phyloP scores from a whole-genome alignment of 352 stramenopile genomes.

The Phytophthora nicotianae region DNA sequence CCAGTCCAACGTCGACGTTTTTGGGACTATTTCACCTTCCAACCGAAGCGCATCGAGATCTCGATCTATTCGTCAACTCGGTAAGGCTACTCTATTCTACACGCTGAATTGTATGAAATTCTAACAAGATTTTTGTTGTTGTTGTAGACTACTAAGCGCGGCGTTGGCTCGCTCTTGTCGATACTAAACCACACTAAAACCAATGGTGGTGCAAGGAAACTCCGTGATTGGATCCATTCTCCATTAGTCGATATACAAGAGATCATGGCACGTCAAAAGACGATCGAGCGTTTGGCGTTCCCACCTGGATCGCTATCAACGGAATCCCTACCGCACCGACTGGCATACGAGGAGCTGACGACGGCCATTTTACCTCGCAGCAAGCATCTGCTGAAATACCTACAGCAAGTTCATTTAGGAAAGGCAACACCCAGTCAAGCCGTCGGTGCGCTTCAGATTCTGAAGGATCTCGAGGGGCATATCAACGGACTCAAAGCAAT shows the following conservation, averaged over 20 bases:
- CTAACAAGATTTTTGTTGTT: not conserved
- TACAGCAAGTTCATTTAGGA: constrained; percentile 37
- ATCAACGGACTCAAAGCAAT: constrained; percentile 12
- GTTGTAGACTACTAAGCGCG: constrained; percentile 35
- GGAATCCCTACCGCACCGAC: constrained; percentile 25
- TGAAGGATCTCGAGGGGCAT: constrained; percentile 27
- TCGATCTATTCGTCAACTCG: constrained; percentile 51
- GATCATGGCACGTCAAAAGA: constrained; percentile 35
- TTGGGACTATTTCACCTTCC: constrained; percentile 28
- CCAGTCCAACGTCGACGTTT: constrained; percentile 1
- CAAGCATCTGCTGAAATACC: constrained; percentile 29
- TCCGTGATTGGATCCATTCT: constrained; percentile 38
- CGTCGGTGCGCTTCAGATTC: constrained; percentile 24
- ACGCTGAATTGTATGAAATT: not conserved
- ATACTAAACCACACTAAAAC: constrained; percentile 47
- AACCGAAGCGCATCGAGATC: constrained; percentile 33
- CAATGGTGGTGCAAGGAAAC: constrained; percentile 31
- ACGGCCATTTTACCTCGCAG: constrained; percentile 24
- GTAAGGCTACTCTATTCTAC: constrained; percentile 14
- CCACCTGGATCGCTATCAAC: constrained; percentile 12
- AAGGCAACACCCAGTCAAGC: constrained; percentile 28
- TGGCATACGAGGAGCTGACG: constrained; percentile 43
- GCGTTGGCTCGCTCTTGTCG: constrained; percentile 37
- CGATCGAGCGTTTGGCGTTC: constrained; percentile 30
- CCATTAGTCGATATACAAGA: constrained; percentile 23